Conservation (phyloP, 192 early-diverging fungal species). For the Podila minutissima region DNA sequence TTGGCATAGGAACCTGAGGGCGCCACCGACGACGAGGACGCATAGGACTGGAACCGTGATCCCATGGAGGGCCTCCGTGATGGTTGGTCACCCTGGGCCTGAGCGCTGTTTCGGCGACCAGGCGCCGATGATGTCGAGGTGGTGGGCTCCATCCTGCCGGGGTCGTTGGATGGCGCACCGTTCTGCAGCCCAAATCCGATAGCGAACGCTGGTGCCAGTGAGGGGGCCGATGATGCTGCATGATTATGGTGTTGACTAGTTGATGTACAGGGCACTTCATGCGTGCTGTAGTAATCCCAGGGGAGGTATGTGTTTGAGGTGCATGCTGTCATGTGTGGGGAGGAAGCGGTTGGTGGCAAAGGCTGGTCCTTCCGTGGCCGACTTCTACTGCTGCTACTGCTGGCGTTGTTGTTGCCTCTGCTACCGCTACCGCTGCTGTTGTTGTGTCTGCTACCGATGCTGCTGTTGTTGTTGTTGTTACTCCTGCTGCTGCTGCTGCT, state of each 20-base stretch:
- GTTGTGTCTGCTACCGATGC: background rate
- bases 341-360: constrained; percentile 8
- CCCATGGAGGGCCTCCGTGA: constrained; percentile 6
- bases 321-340: constrained; percentile 13
- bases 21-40: constrained; percentile 19
- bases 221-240: constrained; percentile 4
- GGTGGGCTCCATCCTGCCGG: background rate
- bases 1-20: constrained; percentile 58
- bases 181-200: constrained; percentile 20
- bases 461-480: background rate
- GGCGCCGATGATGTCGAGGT: background rate
- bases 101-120: too few relatives aligned
- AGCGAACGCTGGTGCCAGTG: constrained; percentile 21
- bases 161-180: background rate
- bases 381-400: background rate
- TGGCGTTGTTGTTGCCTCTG: background rate
- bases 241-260: background rate
- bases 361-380: constrained; percentile 35
- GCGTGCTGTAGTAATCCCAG: constrained; percentile 18
- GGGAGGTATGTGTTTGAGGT: constrained; percentile 12
- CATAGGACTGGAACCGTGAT: constrained; percentile 11
- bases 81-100: background rate
- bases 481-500: background rate
- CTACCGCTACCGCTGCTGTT: background rate
- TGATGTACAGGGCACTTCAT: too few relatives aligned